These are phyloP conservation scores for Cryptomeria japonica DNA, from an alignment of 75 land plant species.

Conservation along the genomic window DNA sequence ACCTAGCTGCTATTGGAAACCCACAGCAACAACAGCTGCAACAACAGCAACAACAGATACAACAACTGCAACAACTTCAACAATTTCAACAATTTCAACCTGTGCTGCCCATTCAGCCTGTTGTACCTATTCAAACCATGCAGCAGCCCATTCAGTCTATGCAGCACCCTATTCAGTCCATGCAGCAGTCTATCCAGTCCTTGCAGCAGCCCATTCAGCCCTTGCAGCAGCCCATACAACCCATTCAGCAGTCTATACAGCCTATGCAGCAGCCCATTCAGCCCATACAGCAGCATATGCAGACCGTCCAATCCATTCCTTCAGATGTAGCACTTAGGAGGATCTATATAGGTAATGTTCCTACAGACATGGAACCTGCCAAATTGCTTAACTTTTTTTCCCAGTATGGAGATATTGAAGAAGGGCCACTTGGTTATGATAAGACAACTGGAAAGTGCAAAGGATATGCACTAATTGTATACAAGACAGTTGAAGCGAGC, in stretches of 20 bases:
- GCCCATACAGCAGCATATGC: not conserved
- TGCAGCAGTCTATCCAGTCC: not conserved
- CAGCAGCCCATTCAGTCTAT: not conserved
- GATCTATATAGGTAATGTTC: conserved; percentile 27
- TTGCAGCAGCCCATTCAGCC: not conserved
- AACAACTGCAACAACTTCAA: not conserved
- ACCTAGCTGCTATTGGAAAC: conserved; percentile 3
- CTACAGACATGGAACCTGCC: conserved; percentile 10
- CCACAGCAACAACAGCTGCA: not conserved
- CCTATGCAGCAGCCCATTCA: not conserved
- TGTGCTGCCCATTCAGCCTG: not conserved
- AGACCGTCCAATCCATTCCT: not conserved
- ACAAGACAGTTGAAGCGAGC: conserved; percentile 20
- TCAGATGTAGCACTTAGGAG: conserved; percentile 2
- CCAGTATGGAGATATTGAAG: conserved; percentile 29
- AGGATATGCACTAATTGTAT: conserved; percentile 24
- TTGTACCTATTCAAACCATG: not conserved
- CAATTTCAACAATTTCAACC: not conserved
- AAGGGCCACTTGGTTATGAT: conserved; percentile 33
- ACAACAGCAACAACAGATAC: not conserved
- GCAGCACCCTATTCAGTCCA: not conserved
- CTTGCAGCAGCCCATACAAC: not conserved
- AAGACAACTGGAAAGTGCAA: conserved; percentile 18
- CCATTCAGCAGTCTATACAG: not conserved
- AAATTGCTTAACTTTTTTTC: conserved; percentile 18